phyloP scores from a whole-genome alignment of 2,329 filamentous ascomycete species.

The Colletotrichum sp. region DNA sequence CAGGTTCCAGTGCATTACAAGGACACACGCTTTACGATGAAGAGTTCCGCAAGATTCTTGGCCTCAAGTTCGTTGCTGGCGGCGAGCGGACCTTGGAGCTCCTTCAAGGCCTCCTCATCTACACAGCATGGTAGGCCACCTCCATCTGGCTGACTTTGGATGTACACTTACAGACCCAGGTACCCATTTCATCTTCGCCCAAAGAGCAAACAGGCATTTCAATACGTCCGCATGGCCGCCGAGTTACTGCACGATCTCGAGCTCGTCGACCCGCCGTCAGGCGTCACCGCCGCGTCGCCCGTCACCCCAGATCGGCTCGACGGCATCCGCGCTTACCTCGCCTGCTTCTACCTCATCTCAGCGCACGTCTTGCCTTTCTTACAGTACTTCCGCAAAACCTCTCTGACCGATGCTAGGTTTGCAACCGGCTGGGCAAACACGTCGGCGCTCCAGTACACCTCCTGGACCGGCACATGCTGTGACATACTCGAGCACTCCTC shows the following conservation, averaged over 20 bases:
- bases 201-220: conserved; percentile 52
- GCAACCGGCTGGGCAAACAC: conserved; percentile 41
- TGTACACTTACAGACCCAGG: conserved; percentile 35
- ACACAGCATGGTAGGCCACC: conserved; percentile 57
- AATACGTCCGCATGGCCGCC: conserved; percentile 57
- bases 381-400: conserved; percentile 15
- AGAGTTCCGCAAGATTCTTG: conserved; percentile 63
- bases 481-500: conserved; percentile 45
- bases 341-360: conserved; percentile 48
- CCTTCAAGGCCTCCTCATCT: conserved; percentile 61
- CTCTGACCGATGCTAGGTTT: conserved; percentile 34
- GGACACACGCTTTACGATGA: conserved; percentile 60
- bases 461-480: conserved; percentile 51
- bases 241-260: conserved; percentile 57
- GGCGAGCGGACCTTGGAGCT: conserved; percentile 63
- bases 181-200: conserved; percentile 61
- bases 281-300: conserved; percentile 17
- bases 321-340: conserved; percentile 50
- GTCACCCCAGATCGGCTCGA: conserved; percentile 39
- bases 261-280: conserved; percentile 45
- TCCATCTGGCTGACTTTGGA: not conserved
- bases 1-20: conserved; percentile 52
- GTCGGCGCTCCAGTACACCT: conserved; percentile 37
- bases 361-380: conserved; percentile 35
- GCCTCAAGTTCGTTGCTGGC: conserved; percentile 59